Percentiles rank a stretch among this genome's conserved stretches.
Evolutionary conservation across 1,284 basidiomycete species (phyloP).

Genomic region (Filobasidium uniguttulatum): DNA sequence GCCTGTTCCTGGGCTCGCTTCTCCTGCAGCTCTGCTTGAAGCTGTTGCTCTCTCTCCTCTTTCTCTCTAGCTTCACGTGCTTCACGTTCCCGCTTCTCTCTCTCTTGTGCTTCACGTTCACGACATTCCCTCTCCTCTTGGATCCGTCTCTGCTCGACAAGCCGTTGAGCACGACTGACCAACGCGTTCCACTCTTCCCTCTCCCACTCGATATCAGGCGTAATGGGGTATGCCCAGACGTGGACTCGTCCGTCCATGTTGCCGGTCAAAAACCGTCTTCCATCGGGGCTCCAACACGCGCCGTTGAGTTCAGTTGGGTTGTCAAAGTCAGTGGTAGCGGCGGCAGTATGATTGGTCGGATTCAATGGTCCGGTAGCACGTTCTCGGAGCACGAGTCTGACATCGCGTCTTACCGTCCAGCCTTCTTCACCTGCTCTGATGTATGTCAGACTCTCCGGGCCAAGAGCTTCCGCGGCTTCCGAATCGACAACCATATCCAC

Average conservation of each 20-base stretch:
- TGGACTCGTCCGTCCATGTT: slow-evolving; percentile 11
- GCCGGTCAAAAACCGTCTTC: slow-evolving; percentile 13
- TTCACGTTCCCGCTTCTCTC: background rate
- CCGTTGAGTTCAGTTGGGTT: slow-evolving; percentile 12
- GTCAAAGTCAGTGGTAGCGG: no score
- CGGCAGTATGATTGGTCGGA: background rate
- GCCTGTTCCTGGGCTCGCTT: no score
- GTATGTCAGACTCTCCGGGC: no score
- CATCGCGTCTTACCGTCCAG: slow-evolving; percentile 10
- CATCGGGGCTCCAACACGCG: slow-evolving; percentile 11
- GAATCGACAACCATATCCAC: no score
- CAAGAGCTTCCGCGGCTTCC: no score
- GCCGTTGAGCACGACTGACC: no score
- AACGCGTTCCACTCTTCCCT: no score
- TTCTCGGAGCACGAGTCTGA: slow-evolving; percentile 7
- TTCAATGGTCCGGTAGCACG: background rate
- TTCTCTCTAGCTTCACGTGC: background rate
- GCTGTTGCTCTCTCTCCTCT: slow-evolving; percentile 1
- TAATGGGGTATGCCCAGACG: slow-evolving; percentile 14
- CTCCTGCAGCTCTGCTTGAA: no score
- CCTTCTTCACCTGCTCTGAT: slow-evolving; percentile 8
- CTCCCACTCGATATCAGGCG: background rate
- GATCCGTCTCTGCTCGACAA: background rate
- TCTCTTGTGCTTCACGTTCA: background rate
- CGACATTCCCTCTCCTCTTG: background rate